Evolutionary conservation across 768 basidiomycete genomes (phyloP), one percentile per base, ranked within the genome.

Genomic region (Mycena rebaudengoi): DNA sequence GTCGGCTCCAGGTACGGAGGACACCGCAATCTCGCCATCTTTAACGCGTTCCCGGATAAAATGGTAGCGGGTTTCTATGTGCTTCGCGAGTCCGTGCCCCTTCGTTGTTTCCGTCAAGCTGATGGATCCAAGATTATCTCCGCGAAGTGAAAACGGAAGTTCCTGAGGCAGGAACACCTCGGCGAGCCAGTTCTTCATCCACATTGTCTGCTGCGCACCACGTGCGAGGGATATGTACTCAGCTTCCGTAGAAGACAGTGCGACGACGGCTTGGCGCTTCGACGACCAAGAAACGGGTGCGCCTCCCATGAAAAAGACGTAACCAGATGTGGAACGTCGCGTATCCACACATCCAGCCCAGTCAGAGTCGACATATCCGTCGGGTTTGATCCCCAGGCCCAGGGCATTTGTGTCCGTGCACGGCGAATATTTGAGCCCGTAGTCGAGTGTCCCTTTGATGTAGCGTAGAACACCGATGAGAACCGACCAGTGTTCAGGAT

Each of bases 191-290:
- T n/a, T 40, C n/a, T n/a, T n/a, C n/a, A n/a, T n/a, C n/a, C n/a
- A n/a, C n/a, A n/a, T n/a, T n/a, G n/a, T n/a, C n/a, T 80, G 66
- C 30, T 72, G 64, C 0, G 70, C 58, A 1, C 71, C 75, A n/a
- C 77, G 65, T 1, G 71, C 45, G 7, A 68, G 49, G 0, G 76
- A 74, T 37, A 80, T 74, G 65, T 78, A 80, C 69, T 82, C 79
- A 1, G 79, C 76, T 60, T 81, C 76, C 7, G 69, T 70, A 13
- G 77, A 73, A 1, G 76, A 81, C 3, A 70, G 40, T 0, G 77
- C 73, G 18, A 78, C 72, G n/a, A 66, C 70, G 8, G 70, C 20
- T 66, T 81, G 80, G 26, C 70, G 63, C 53, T 72, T 71, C 2
- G 70, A 69, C 7, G 60, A 67, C 79, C 78, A 81, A 13, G 63